These are phyloP conservation scores for Lolium multiflorum DNA, from an alignment of 176 grass and related monocot species.

Conservation along the genomic window DNA sequence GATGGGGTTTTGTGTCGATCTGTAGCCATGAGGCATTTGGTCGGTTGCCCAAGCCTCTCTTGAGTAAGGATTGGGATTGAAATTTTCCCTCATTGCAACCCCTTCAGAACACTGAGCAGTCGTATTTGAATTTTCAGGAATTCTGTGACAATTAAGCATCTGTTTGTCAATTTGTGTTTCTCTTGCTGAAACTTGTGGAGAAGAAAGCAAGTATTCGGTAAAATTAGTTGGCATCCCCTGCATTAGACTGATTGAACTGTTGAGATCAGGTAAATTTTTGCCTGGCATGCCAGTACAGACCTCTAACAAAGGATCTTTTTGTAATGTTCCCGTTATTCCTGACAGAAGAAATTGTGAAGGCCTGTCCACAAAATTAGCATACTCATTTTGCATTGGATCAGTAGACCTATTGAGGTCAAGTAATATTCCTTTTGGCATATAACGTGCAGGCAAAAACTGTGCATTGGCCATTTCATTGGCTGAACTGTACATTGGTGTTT, in stretches of 20 bases:
- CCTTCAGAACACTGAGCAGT: conserved; percentile 44
- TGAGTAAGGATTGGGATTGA: conserved; percentile 28
- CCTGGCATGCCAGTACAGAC: conserved; percentile 9
- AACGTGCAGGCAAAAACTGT: conserved; percentile 25
- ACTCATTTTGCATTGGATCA: conserved; percentile 32
- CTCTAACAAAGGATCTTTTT: conserved; percentile 38
- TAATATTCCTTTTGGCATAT: conserved; percentile 38
- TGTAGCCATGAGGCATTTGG: conserved; percentile 39
- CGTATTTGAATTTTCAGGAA: conserved; percentile 44
- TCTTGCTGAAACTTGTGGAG: conserved; percentile 36
- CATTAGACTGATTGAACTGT: conserved; percentile 32
- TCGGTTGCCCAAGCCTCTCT: conserved; percentile 8
- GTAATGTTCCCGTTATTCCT: conserved; percentile 36
- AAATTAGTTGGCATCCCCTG: conserved; percentile 43
- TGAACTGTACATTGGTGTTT: conserved; percentile 21
- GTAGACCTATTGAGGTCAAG: conserved; percentile 64
- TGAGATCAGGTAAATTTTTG: conserved; percentile 45
- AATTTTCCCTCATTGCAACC: conserved; percentile 30
- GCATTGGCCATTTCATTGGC: conserved; percentile 17
- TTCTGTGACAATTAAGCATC: conserved; percentile 40
- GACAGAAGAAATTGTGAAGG: conserved; percentile 18
- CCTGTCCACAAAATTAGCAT: conserved; percentile 35
- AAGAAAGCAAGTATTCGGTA: conserved; percentile 40
- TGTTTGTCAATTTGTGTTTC: conserved; percentile 33
- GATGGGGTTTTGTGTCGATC: conserved; percentile 33